Conservation (phyloP, 768 basidiomycete genomes). For the Lentinula lateritia region DNA sequence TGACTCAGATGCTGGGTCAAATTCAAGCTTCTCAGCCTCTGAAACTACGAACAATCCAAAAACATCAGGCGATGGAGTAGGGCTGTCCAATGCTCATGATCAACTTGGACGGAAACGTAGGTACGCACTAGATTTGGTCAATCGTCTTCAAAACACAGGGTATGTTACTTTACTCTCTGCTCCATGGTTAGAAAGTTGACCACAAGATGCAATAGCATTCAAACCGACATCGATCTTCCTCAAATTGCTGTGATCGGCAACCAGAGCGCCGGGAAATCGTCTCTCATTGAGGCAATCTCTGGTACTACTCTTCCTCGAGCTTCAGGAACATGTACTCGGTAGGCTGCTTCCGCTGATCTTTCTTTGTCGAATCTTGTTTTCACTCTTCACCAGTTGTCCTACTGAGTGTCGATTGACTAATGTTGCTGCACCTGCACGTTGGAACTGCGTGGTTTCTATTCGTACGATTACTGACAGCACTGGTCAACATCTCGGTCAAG, state of each 20-base stretch:
- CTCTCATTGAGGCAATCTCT: slow-evolving; percentile 72
- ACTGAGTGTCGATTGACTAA: slow-evolving; percentile 50
- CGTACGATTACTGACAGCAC: slow-evolving; percentile 35
- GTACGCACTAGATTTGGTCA: slow-evolving; percentile 53
- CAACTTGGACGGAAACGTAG: slow-evolving; percentile 34
- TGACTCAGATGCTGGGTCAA: background rate
- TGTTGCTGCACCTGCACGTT: slow-evolving; percentile 22
- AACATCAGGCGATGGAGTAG: slow-evolving; percentile 24
- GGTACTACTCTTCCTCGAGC: slow-evolving; percentile 67
- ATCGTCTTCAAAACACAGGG: slow-evolving; percentile 61
- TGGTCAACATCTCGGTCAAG: slow-evolving; percentile 33
- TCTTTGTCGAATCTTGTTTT: background rate
- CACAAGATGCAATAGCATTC: slow-evolving; percentile 37
- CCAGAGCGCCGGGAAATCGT: slow-evolving; percentile 74
- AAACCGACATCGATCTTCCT: slow-evolving; percentile 67
- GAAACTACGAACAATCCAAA: no score
- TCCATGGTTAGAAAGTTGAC: background rate
- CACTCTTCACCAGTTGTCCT: slow-evolving; percentile 3
- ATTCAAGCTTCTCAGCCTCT: background rate
- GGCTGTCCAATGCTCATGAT: slow-evolving; percentile 45
- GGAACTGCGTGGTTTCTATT: slow-evolving; percentile 49
- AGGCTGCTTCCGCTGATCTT: background rate
- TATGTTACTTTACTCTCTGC: slow-evolving; percentile 16
- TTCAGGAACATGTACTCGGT: slow-evolving; percentile 76
- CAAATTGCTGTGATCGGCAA: slow-evolving; percentile 69